These are phyloP conservation scores for Skeletonema potamos DNA, from an alignment of 108 stramenopile species.

Conservation along the genomic window DNA sequence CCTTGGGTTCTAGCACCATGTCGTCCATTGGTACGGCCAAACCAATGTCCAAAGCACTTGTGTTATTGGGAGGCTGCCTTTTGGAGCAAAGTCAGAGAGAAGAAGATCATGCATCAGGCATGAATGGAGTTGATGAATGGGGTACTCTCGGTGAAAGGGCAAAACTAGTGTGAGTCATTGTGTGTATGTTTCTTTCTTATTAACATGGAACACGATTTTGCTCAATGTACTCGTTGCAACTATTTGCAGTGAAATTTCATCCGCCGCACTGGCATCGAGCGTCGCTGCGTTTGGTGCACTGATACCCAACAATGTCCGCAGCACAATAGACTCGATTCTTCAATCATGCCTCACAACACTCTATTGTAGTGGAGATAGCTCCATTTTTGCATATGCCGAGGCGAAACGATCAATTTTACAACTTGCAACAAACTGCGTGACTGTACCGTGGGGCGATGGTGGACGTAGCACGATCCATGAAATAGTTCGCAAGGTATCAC, in stretches of 20 bases:
- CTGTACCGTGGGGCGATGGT: slow-evolving; percentile 47
- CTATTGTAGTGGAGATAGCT: slow-evolving; percentile 13
- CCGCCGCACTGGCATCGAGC: slow-evolving; percentile 27
- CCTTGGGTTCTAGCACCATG: slow-evolving; percentile 40
- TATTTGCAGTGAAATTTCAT: slow-evolving; percentile 23
- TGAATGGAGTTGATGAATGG: slow-evolving; percentile 33
- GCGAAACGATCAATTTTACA: slow-evolving; percentile 35
- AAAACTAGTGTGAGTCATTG: slow-evolving; percentile 1
- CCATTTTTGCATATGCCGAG: slow-evolving; percentile 16
- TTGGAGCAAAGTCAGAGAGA: slow-evolving; percentile 24
- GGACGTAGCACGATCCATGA: slow-evolving; percentile 24
- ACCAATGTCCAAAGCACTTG: slow-evolving; percentile 23
- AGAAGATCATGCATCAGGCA: not conserved
- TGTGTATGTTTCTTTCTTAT: slow-evolving; percentile 20
- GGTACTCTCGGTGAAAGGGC: slow-evolving; percentile 31
- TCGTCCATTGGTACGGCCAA: slow-evolving; percentile 20
- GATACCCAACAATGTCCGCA: slow-evolving; percentile 34
- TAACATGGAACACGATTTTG: not conserved
- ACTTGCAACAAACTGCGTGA: slow-evolving; percentile 30
- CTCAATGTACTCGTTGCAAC: not conserved
- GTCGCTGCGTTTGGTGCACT: slow-evolving; percentile 43
- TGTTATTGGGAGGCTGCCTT: slow-evolving; percentile 42
- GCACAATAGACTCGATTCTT: slow-evolving; percentile 41
- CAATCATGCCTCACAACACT: slow-evolving; percentile 26
- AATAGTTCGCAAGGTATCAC: slow-evolving; percentile 14